Percentiles rank a stretch among this genome's conserved stretches.
Evolutionary conservation across 2,329 filamentous ascomycete genomes (phyloP).

Genomic region (Sporothrix inflata): DNA sequence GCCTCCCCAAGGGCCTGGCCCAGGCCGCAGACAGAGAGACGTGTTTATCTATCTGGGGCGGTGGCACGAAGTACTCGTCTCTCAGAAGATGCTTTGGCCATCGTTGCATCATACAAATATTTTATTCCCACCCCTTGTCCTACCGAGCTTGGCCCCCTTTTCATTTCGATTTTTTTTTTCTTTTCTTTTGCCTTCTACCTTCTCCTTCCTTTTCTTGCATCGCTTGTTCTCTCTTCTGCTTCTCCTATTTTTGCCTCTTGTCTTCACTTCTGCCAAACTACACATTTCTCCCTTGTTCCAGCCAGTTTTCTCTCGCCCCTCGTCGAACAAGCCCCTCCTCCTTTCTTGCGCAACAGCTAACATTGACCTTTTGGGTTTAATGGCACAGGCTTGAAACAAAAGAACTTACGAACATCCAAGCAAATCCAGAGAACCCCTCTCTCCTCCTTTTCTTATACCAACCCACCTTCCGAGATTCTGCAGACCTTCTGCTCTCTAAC

Average conservation of each 20-base stretch:
- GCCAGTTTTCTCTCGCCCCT: slow-evolving; percentile 7
- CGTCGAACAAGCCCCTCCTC: neutral
- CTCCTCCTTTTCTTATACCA: neutral
- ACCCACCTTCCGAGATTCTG: neutral
- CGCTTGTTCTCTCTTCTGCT: neutral
- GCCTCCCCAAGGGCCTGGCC: neutral
- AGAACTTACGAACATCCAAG: slow-evolving; percentile 16
- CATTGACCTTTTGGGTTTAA: slow-evolving; percentile 25
- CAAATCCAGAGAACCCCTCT: slow-evolving; percentile 24
- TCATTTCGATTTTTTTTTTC: slow-evolving; percentile 15
- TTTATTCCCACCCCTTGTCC: slow-evolving; percentile 22
- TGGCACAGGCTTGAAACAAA: slow-evolving; percentile 29
- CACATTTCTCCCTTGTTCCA: neutral
- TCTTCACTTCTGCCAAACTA: neutral
- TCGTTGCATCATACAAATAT: slow-evolving; percentile 25
- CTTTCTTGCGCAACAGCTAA: slow-evolving; percentile 22
- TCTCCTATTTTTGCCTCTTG: neutral
- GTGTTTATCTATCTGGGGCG: slow-evolving; percentile 3
- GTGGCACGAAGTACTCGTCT: neutral
- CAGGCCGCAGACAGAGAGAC: neutral
- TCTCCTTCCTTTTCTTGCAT: neutral
- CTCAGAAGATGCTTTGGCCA: slow-evolving; percentile 21
- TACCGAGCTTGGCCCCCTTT: slow-evolving; percentile 13
- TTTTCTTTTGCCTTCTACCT: neutral
- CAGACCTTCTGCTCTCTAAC: neutral